Evolutionary conservation across 495 filamentous ascomycete species (phyloP), one percentile per base, ranked within the genome.

Genomic region (Aspergillus taichungensis): DNA sequence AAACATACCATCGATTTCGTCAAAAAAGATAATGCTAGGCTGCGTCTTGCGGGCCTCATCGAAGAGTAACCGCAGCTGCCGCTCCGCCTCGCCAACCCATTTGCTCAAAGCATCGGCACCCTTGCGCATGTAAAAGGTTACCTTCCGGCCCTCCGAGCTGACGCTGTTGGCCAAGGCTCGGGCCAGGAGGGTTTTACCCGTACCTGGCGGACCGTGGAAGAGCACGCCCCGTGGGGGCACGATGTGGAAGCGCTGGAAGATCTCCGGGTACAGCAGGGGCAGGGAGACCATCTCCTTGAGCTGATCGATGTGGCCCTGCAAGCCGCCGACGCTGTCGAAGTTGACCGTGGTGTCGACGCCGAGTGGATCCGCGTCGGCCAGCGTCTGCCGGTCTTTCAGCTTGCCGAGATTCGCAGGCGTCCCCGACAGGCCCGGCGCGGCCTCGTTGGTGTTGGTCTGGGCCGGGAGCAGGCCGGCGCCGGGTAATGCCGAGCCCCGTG

Each of bases 61-160:
- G 53, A 98, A 98, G 3, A 98, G 74, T 44, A 96, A 66, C 24
- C 92, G 80, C 13, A 98, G 75, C 59, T 97, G 92, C 56, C 89
- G 80, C 63, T 98, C 92, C 10, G 94, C 94, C 67, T 98, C 92
- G 58, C 92, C 92, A 45, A 97, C 94, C 92, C 92, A 98, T 68
- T 98, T 98, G 65, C 88, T 95, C 35, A 97, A 71, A 37, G 88
- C 88, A 73, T 98, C 92, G 30, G 90, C 94, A 45, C 94, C 92
- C 62, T 98, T 98, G 33, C 92, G 80, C 92, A 98, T 98, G 67
- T 96, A 98, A 53, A 98, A 98, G 0, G 87, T 96, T 39, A 98
- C 88, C 60, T 97, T 96, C 42, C 83, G 80, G 36, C 88, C 88
- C 43, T 89, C 83, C 2, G 77, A 75, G 53, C 76, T 82, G 40